Evolutionary conservation across 202 grass and related monocot genomes (phyloP), one percentile per base, ranked within the genome.

Genomic region (Brachypodium distachyon): DNA sequence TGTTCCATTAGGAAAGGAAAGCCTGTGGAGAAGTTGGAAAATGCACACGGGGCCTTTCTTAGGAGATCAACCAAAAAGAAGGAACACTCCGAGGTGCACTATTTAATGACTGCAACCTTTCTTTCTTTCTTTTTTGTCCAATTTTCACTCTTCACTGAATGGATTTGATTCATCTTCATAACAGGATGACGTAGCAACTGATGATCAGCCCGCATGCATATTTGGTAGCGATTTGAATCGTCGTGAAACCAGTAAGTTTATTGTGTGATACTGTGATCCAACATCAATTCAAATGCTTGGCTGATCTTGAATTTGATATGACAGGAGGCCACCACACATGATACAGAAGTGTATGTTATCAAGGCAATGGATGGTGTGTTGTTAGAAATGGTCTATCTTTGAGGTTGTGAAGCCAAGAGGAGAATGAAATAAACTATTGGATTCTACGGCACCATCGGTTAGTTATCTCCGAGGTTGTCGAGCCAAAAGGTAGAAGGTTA

Each of bases 1-100:
- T 70, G 50, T 49, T 37, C 0, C 2, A 12, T 40, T 61, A 99
- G 96, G 54, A 91, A 96, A 61, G 85, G 90, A 69, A 78, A 58
- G 73, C 87, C 92, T 32, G 40, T 89, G 55, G 85, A 99, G 81
- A 93, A 89, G 73, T 91, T 99, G 80, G 81, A 93, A 87, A 78
- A 72, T 54, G 76, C 54, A 21, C 93, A 96, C 72, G 90, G 85
- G 67, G 25, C 81, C 42, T 99, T 99, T 83, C 87, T 99, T 57
- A 44, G 77, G 34, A 86, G 87, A 66, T 89, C 83, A 48, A 81
- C 81, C 36, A 84, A 82, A 78, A 96, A 72, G 67, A 88, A 87
- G 22, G 85, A 81, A 52, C 67, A 76, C 3, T n/a, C n/a, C n/a
- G 87, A 99, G 86, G 95, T 86, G 67, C 48, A 26, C 7, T 67